Evolutionary conservation across 2,329 filamentous ascomycete genomes (phyloP), one percentile per base, ranked within the genome.

Genomic region (Aspergillus sojae): DNA sequence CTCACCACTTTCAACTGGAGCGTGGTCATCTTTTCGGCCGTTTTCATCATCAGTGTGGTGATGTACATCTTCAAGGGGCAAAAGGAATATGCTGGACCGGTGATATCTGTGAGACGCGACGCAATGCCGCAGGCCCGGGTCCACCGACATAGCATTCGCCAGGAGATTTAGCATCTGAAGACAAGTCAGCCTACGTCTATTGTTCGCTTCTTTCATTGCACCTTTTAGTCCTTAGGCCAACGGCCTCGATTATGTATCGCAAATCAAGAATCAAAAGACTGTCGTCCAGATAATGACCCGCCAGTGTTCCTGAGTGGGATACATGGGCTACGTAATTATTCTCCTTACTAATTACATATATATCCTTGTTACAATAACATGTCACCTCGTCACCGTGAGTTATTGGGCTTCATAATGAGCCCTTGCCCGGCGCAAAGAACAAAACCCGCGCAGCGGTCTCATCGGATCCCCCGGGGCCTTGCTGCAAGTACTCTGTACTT

Each of bases 1-100:
- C 67, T 74, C 1, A 68, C 65, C 4, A 78, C 76, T 3, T 83
- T 85, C 72, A 86, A 86, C 70, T 86, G 82, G 82, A 80, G 79
- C 34, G 69, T 77, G n/a, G 74, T 83, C 7, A 78, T 85, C 45
- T 82, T 83, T 54, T 69, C 68, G 26, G 74, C 71, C 0, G 74
- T 79, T 11, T 76, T 82, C 60, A 46, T 78, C 5, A 75, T 81
- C 52, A 78, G 79, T 16, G 66, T 77, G 16, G 65, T 72, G 1
- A 82, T 82, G 66, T 80, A 80, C 68, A 19, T 72, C 4, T 60
- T 76, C 14, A 71, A 77, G 62, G 78, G 74, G 9, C 70, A 66
- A 63, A 63, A 65, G 36, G 62, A 72, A 23, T 80, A 80, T 67
- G 62, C 64, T 30, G 71, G 70, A n/a, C 74, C 74, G 2, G 73